Evolutionary conservation across 306 rosid species (phyloP), one percentile per base, ranked within the genome.

Genomic region (Arachis hypogaea): DNA sequence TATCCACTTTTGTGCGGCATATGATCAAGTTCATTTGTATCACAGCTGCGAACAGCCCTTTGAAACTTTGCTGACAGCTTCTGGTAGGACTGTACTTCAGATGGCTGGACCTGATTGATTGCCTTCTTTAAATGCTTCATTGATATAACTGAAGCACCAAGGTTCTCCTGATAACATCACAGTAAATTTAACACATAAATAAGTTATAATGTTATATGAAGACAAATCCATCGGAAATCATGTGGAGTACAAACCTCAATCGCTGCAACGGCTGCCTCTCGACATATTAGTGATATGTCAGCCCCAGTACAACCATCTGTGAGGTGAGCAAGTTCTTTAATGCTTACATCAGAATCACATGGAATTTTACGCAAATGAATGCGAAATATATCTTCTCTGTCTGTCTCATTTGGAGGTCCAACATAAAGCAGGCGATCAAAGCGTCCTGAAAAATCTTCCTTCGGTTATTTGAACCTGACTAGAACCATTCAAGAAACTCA

Each of bases 371-470:
- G 81, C 86, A 93, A 87, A 82, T 91, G 97, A 63, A 93, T 86
- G 66, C 43, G 66, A 69, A 89, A 93, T 82, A 93, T 93, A 80
- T 91, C 93, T 85, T 86, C 91, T 60, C 97, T 86, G 52, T 93
- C 98, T 43, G 33, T 63, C 80, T 82, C 86, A 78, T 86, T 88
- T 47, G 98, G 98, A 63, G 92, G 96, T 70, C 96, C 98, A 72
- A 93, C 98, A 72, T 86, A 89, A 36, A 93, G 86, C 81, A 88
- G 74, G 72, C 92, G 96, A 66, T 91, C 97, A 85, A 91, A 93
- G 74, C 92, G 97, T 49, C 98, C 97, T 93, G 90, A 9, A 70
- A 75, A 72, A 79, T 47, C 9, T 54, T 38, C 14, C 55, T 38
- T 64, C 62, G 72, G 55, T 66, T 41, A 40, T 42, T 81, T 75